Percentiles rank a stretch among this genome's conserved stretches.
Evolutionary conservation across 2,329 filamentous ascomycete species (phyloP).

Genomic region (Talaromyces albobiverticillius): DNA sequence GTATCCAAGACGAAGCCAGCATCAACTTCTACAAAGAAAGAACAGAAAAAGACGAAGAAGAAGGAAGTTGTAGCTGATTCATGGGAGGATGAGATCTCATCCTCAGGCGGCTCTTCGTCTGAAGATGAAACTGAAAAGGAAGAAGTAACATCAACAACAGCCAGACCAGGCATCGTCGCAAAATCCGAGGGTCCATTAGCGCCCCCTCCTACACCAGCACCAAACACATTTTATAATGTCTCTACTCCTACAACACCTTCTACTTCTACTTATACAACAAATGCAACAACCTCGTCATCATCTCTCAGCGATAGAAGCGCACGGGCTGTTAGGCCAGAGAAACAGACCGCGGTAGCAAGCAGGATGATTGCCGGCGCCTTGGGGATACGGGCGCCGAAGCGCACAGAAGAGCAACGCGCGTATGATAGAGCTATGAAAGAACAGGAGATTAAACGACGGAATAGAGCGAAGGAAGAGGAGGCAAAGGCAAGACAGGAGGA

Average conservation of each 20-base stretch:
- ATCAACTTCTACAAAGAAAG: slow-evolving; percentile 18
- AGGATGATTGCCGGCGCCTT: slow-evolving; percentile 86
- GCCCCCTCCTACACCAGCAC: slow-evolving; percentile 65
- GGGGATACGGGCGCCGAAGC: slow-evolving; percentile 74
- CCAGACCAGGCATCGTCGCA: slow-evolving; percentile 20
- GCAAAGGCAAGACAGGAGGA: slow-evolving; percentile 60
- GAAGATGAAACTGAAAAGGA: slow-evolving; percentile 23
- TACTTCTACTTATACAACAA: too few relatives aligned
- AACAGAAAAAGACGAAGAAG: slow-evolving; percentile 29
- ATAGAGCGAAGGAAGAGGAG: slow-evolving; percentile 68
- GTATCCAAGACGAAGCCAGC: slow-evolving; percentile 18
- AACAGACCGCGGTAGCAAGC: slow-evolving; percentile 86
- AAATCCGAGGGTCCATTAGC: slow-evolving; percentile 39
- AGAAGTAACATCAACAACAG: slow-evolving; percentile 17
- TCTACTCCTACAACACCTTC: slow-evolving; percentile 21
- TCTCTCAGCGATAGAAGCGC: slow-evolving; percentile 15
- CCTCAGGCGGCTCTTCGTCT: slow-evolving; percentile 32
- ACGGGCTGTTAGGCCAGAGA: slow-evolving; percentile 64
- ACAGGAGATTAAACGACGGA: slow-evolving; percentile 75
- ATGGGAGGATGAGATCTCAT: slow-evolving; percentile 70
- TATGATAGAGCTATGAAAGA: slow-evolving; percentile 81
- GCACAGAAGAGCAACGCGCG: slow-evolving; percentile 82
- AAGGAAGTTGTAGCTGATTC: slow-evolving; percentile 58
- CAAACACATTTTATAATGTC: background rate
- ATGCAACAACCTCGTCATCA: background rate